A percentile compares a stretch with the other conserved stretches of the same genome.
Conservation (phyloP, 208 protist species). For the Acanthamoeba castellanii region DNA sequence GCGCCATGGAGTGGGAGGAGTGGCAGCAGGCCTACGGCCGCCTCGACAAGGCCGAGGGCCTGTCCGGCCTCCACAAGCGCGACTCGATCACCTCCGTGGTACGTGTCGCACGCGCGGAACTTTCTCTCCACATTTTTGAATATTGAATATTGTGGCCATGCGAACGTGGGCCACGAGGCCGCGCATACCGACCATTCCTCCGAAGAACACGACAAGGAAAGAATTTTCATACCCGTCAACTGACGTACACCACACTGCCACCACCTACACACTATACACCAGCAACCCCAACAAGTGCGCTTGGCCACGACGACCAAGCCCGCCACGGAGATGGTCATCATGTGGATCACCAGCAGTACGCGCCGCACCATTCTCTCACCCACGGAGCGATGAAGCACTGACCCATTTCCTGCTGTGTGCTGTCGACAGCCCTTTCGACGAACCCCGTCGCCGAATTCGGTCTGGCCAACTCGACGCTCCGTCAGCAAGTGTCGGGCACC, state of each 20-base stretch:
- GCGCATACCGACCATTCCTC: background rate
- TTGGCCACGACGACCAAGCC: slow-evolving; percentile 59
- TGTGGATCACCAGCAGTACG: slow-evolving; percentile 73
- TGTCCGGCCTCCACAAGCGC: background rate
- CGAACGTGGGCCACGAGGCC: background rate
- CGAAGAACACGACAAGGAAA: background rate
- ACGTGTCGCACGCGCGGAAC: background rate
- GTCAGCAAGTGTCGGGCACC: slow-evolving; percentile 11
- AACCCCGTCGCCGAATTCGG: slow-evolving; percentile 47
- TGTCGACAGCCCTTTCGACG: background rate
- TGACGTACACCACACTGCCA: background rate
- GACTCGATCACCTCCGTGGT: slow-evolving; percentile 36
- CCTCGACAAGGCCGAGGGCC: slow-evolving; percentile 3
- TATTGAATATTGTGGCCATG: background rate
- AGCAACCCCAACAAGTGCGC: slow-evolving; percentile 61
- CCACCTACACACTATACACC: background rate
- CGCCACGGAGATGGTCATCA: slow-evolving; percentile 57
- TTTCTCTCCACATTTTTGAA: background rate
- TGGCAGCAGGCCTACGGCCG: slow-evolving; percentile 58
- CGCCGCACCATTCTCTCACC: background rate
- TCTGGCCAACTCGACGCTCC: slow-evolving; percentile 41
- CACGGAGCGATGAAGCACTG: background rate
- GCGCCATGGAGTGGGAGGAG: slow-evolving; percentile 59
- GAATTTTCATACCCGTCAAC: background rate
- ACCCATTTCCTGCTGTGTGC: background rate